A percentile compares a stretch with the other conserved stretches of the same genome.
phyloP scores from a whole-genome alignment of 1,284 basidiomycete genomes.

The Puccinia coronata region DNA sequence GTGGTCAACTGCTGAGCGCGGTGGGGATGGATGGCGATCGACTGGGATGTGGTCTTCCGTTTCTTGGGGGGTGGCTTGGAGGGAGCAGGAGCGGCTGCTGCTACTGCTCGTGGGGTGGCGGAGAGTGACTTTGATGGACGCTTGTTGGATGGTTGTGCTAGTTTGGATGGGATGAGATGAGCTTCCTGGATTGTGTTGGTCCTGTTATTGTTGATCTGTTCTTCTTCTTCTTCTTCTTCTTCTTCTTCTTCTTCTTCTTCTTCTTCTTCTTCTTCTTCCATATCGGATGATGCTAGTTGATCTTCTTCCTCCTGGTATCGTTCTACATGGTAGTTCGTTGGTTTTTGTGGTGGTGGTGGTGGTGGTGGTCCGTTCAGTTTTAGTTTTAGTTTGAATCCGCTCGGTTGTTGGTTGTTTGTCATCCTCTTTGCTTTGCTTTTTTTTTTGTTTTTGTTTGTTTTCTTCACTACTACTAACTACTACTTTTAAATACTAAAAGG shows the following conservation, averaged over 20 bases:
- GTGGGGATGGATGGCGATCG: background rate
- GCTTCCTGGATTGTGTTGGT: background rate
- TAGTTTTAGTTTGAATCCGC: constrained; percentile 42
- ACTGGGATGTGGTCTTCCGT: background rate
- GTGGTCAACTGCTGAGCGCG: background rate
- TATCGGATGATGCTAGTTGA: constrained; percentile 41
- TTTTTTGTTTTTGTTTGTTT: too few relatives aligned
- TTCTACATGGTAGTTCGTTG: background rate
- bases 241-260: constrained; percentile 29
- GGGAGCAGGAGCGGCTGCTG: background rate
- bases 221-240: background rate
- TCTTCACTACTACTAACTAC: too few relatives aligned
- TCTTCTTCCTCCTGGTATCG: constrained; percentile 20
- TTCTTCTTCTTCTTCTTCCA: background rate
- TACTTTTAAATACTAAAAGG: too few relatives aligned
- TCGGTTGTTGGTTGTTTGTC: background rate
- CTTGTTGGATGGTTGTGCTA: too few relatives aligned
- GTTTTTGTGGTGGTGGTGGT: constrained; percentile 13
- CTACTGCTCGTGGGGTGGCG: background rate
- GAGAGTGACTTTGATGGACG: too few relatives aligned
- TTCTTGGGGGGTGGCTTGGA: constrained; percentile 9
- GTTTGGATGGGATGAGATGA: background rate
- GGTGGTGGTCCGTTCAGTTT: constrained; percentile 40
- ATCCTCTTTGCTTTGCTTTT: too few relatives aligned
- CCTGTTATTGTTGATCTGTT: background rate